A percentile compares a stretch with the other conserved stretches of the same genome.
phyloP scores from a whole-genome alignment of 805 yeast genomes.

The Cyberlindnera nakhonratchasimensis region DNA sequence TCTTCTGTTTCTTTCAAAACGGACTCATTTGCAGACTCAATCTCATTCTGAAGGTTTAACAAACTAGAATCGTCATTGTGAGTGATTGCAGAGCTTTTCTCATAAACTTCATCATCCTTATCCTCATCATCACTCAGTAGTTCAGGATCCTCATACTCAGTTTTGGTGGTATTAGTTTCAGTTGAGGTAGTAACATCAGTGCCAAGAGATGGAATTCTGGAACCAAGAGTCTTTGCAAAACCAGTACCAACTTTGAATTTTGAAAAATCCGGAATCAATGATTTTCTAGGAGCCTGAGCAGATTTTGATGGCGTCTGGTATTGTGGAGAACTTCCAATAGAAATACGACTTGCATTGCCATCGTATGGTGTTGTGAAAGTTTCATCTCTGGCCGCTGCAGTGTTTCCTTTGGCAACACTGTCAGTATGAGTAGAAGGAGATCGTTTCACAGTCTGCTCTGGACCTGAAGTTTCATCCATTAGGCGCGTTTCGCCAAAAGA shows the following conservation, averaged over 20 bases:
- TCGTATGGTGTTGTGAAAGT: slow-evolving; percentile 13
- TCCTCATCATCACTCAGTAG: slow-evolving; percentile 10
- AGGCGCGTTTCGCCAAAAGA: background rate
- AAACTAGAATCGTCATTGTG: slow-evolving; percentile 16
- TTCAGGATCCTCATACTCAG: slow-evolving; percentile 11
- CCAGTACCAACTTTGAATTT: slow-evolving; percentile 32
- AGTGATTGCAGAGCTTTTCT: background rate
- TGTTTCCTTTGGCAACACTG: too few relatives aligned
- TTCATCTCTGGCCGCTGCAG: background rate
- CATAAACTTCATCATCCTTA: slow-evolving; percentile 8
- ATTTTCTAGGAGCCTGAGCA: slow-evolving; percentile 25
- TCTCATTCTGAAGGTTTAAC: slow-evolving; percentile 23
- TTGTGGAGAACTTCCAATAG: slow-evolving; percentile 11
- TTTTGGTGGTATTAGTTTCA: slow-evolving; percentile 5
- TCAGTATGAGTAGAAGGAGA: too few relatives aligned
- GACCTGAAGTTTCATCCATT: background rate
- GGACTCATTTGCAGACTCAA: slow-evolving; percentile 22
- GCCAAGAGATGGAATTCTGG: background rate
- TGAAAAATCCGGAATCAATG: slow-evolving; percentile 31
- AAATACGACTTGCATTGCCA: slow-evolving; percentile 13
- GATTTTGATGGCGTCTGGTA: slow-evolving; percentile 15
- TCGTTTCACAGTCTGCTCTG: background rate
- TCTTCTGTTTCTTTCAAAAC: slow-evolving; percentile 29
- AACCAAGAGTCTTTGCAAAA: slow-evolving; percentile 32
- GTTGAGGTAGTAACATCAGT: background rate